Evolutionary conservation across 495 filamentous ascomycete species (phyloP), one percentile per base, ranked within the genome.

Genomic region (Bryoglossum gracile): DNA sequence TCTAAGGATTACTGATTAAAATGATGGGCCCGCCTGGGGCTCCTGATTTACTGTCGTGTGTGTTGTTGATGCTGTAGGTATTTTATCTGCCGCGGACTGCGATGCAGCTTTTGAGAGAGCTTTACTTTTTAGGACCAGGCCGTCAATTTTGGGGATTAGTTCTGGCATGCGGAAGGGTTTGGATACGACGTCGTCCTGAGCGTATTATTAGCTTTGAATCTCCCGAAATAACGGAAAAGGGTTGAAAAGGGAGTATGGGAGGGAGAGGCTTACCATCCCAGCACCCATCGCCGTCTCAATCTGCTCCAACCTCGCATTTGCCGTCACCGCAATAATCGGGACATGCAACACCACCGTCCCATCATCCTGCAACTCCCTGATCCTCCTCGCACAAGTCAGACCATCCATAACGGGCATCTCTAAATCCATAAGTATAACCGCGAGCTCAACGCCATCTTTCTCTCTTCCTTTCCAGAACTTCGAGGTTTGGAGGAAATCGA

Each of bases 371-470:
- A 83, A 65, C 54, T 77, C 70, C 3, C 87, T 74, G 45, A 94
- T 87, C 37, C 71, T 69, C 26, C 68, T 64, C 14, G 84, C 81
- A 48, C 84, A 84, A 16, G 78, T 78, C 19, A 83, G 74, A 8
- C 87, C 87, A 60, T 90, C 81, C 79, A 89, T 88, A 11, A 89
- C 66, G 0, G 87, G 87, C 87, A 91, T 91, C 57, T 89, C 86
- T 42, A 87, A 80, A 56, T 91, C 87, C 83, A 88, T 88, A 3
- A 89, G 66, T 16, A 89, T 74, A 19, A 85, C 73, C 43, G 71
- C 76, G 8, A 87, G 62, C 8, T 60, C 57, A 3, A 19, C 23
- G 11, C 54, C 57, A 18, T 46, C 43, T 23, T 50, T 34, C 43
- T 60, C 50, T 16, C 42, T 34, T 2, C 58, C 58, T n/a, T 13